Evolutionary conservation across 2,329 filamentous ascomycete genomes (phyloP).

Genomic region (Nothophaeocryptopus gaeumannii): DNA sequence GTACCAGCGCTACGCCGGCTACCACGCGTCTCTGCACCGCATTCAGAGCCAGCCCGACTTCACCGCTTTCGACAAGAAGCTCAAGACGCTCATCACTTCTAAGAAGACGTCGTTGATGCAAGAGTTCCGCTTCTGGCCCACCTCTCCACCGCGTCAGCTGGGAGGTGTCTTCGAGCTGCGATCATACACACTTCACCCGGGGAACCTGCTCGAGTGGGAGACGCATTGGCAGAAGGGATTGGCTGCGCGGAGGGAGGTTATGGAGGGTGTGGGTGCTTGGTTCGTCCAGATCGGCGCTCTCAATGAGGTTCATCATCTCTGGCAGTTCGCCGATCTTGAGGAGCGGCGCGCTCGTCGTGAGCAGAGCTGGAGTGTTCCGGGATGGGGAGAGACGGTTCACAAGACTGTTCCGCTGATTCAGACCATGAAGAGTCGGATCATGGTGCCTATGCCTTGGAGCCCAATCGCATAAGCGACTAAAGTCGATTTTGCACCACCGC

Average conservation of each 20-base stretch:
- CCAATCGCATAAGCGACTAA: constrained; percentile 59
- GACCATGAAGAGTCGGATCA: constrained; percentile 88
- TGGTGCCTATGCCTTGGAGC: constrained; percentile 95
- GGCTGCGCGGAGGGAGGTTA: constrained; percentile 87
- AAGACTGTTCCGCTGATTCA: constrained; percentile 98
- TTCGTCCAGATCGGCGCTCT: constrained; percentile 97
- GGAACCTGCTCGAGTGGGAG: constrained; percentile 97
- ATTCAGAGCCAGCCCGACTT: constrained; percentile 84
- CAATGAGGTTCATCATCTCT: constrained; percentile 96
- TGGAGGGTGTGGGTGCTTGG: constrained; percentile 86
- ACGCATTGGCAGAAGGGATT: constrained; percentile 94
- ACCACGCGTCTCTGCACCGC: constrained; percentile 84
- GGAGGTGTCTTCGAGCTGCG: constrained; percentile 94
- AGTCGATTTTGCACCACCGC: not conserved
- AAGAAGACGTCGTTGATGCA: constrained; percentile 96
- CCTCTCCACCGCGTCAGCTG: constrained; percentile 80
- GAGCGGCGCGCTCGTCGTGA: constrained; percentile 87
- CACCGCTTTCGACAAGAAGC: constrained; percentile 75
- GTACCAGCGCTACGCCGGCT: constrained; percentile 94
- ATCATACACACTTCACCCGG: constrained; percentile 93
- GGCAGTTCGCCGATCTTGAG: constrained; percentile 97
- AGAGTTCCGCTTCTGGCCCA: constrained; percentile 99
- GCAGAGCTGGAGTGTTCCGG: constrained; percentile 91
- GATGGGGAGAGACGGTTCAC: constrained; percentile 75
- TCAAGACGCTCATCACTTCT: constrained; percentile 77